Conservation (phyloP, 441 rosid species). For the Geranium incanum region DNA sequence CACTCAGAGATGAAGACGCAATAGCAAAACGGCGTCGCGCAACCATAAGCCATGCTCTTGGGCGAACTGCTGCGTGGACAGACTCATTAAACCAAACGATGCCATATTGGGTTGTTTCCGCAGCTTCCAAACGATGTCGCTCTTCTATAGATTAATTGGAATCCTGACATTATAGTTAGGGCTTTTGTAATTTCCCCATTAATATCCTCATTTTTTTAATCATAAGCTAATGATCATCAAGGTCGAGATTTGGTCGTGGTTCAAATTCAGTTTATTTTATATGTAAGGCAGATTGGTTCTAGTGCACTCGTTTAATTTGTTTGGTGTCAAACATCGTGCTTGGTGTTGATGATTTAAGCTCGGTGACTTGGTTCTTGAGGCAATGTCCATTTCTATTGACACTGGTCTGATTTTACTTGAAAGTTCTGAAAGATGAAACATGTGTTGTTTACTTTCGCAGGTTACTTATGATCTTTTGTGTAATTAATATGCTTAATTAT, state of each 20-base stretch:
- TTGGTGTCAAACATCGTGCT: not conserved
- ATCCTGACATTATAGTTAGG: not conserved
- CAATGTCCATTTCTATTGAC: not conserved
- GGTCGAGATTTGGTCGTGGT: no score
- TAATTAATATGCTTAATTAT: conserved; percentile 72
- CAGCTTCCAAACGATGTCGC: no score
- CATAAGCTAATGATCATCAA: not conserved
- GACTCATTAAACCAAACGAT: no score
- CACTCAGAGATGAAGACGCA: no score
- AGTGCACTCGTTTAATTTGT: not conserved
- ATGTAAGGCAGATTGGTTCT: not conserved
- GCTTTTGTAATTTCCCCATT: not conserved
- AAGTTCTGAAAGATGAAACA: not conserved
- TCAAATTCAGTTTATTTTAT: not conserved
- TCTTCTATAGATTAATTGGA: no score
- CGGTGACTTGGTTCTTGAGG: not conserved
- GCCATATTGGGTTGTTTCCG: no score
- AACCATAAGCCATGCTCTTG: no score
- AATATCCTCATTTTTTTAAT: not conserved
- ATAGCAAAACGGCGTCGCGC: no score
- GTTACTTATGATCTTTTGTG: conserved; percentile 71
- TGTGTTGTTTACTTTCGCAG: conserved; percentile 32
- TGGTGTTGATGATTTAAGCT: not conserved
- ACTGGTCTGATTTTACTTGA: no score
- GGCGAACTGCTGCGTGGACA: no score